Conservation (phyloP, 805 yeast genomes). For the Hanseniaspora vineae region DNA sequence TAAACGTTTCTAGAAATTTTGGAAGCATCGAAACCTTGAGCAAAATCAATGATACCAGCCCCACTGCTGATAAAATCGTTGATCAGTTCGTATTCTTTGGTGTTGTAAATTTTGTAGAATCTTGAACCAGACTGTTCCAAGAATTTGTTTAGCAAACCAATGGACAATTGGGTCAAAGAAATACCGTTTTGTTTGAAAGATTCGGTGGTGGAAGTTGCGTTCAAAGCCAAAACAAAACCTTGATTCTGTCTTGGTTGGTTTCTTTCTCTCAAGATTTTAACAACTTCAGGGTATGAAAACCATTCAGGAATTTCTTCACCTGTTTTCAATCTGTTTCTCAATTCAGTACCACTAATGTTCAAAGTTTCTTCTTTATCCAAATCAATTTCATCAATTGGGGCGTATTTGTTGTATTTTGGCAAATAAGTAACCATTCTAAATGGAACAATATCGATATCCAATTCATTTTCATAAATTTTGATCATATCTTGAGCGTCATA, state of each 20-base stretch:
- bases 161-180: slow-evolving; percentile 53
- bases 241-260: slow-evolving; percentile 86
- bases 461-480: slow-evolving; percentile 58
- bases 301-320: slow-evolving; percentile 89
- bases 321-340: slow-evolving; percentile 73
- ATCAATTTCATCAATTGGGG: slow-evolving; percentile 88
- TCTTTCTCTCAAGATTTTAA: slow-evolving; percentile 74
- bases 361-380: slow-evolving; percentile 59
- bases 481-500: slow-evolving; percentile 92
- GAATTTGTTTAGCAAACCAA: slow-evolving; percentile 79
- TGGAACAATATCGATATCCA: slow-evolving; percentile 84
- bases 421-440: slow-evolving; percentile 94
- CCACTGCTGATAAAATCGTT: slow-evolving; percentile 54
- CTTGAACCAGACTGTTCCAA: slow-evolving; percentile 84
- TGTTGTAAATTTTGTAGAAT: slow-evolving; percentile 43
- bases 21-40: slow-evolving; percentile 5
- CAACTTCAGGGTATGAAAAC: slow-evolving; percentile 97
- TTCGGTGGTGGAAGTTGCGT: too few species aligned
- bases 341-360: slow-evolving; percentile 89
- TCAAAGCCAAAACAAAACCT: slow-evolving; percentile 72
- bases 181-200: slow-evolving; percentile 31
- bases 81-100: slow-evolving; percentile 49
- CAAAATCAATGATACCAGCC: slow-evolving; percentile 69
- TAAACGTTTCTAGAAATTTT: slow-evolving; percentile 24
- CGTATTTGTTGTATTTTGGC: slow-evolving; percentile 90